Conservation (phyloP, 2,329 filamentous ascomycete genomes). For the Botrytis fabae region DNA sequence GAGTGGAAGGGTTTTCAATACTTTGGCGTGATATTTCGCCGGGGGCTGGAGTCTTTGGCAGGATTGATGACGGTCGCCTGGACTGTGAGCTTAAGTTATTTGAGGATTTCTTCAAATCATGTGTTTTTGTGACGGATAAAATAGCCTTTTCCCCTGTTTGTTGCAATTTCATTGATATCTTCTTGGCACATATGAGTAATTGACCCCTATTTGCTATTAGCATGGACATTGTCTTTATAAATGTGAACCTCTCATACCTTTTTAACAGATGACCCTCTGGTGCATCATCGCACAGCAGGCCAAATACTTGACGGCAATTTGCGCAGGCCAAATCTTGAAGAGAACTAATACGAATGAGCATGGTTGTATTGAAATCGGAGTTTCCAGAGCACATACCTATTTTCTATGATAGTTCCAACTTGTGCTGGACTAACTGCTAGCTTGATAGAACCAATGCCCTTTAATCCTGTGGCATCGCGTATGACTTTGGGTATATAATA, state of each 20-base stretch:
- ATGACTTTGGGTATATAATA: conserved; percentile 37
- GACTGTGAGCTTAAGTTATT: conserved; percentile 7
- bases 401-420: conserved; percentile 35
- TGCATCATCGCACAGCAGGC: conserved; percentile 38
- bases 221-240: neutral
- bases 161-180: conserved; percentile 35
- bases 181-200: conserved; percentile 35
- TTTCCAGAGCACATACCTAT: conserved; percentile 30
- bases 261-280: conserved; percentile 38
- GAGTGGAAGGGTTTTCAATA: neutral
- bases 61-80: conserved; percentile 7
- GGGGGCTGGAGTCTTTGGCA: neutral
- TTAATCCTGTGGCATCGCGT: conserved; percentile 31
- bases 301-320: conserved; percentile 34
- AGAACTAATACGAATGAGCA: conserved; percentile 29
- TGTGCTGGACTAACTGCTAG: conserved; percentile 27
- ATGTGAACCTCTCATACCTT: conserved; percentile 28
- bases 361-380: neutral
- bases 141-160: conserved; percentile 30
- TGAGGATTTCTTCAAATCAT: conserved; percentile 28
- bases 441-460: conserved; percentile 32
- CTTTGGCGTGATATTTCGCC: neutral
- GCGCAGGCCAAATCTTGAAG: conserved; percentile 39
- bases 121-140: conserved; percentile 30
- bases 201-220: conserved; percentile 33